These are phyloP conservation scores for Fraxinus pennsylvanica DNA, from an alignment of 257 asterid genomes.

Conservation along the genomic window DNA sequence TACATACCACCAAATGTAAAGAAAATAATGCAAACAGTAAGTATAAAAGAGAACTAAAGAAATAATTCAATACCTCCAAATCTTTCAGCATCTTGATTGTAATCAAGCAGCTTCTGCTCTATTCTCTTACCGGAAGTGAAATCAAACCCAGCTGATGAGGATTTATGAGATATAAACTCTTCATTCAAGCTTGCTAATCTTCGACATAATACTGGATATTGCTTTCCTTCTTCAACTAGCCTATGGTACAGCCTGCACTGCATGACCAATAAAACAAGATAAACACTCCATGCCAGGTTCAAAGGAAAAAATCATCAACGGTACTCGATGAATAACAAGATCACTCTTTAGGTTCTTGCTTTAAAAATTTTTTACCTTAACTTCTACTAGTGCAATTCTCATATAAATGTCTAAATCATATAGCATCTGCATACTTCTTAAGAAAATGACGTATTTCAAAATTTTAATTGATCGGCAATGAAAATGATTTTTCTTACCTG, in stretches of 20 bases:
- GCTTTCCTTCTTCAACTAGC: constrained; percentile 94
- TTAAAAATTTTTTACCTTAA: background rate
- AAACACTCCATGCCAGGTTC: constrained; percentile 24
- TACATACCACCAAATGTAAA: background rate
- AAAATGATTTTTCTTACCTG: background rate
- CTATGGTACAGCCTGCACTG: constrained; percentile 78
- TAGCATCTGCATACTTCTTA: background rate
- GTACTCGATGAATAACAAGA: background rate
- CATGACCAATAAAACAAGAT: constrained; percentile 26
- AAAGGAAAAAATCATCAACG: background rate
- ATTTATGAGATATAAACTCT: constrained; percentile 77
- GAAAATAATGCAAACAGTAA: constrained; percentile 12
- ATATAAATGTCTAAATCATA: background rate
- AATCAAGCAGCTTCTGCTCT: constrained; percentile 90
- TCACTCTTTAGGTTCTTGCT: background rate
- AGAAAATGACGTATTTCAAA: background rate
- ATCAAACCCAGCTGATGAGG: constrained; percentile 95
- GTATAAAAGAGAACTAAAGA: background rate
- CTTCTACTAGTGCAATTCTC: background rate
- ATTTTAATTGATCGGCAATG: background rate
- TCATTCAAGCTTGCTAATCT: constrained; percentile 79
- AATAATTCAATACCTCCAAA: constrained; percentile 61
- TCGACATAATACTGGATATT: constrained; percentile 77
- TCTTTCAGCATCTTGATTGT: constrained; percentile 91
- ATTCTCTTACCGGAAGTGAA: constrained; percentile 82